Conservation (phyloP, 352 stramenopile genomes). For the Phytophthora lateralis region DNA sequence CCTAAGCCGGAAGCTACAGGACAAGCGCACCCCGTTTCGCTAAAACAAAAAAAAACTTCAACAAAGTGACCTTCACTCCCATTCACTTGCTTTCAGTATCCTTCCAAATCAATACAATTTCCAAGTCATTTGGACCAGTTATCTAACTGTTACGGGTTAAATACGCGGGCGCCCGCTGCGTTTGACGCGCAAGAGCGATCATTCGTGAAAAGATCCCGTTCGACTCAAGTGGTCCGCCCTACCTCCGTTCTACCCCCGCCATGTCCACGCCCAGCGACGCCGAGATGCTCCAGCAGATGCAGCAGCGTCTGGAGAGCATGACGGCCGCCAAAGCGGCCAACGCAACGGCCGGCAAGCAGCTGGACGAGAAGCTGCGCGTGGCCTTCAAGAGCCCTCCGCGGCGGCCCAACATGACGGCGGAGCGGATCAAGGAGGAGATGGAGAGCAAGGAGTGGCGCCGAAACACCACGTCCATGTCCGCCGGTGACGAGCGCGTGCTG, state of each 20-base stretch:
- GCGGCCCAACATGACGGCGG: slow-evolving; percentile 56
- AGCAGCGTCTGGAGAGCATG: slow-evolving; percentile 48
- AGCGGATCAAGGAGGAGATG: slow-evolving; percentile 64
- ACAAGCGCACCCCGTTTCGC: slow-evolving; percentile 42
- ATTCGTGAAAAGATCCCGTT: slow-evolving; percentile 39
- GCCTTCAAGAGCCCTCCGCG: slow-evolving; percentile 74
- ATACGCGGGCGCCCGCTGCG: slow-evolving; percentile 2
- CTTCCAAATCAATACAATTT: background rate
- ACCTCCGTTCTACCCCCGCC: slow-evolving; percentile 5
- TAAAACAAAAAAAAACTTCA: slow-evolving; percentile 28
- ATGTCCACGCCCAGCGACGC: slow-evolving; percentile 46
- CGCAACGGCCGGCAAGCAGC: slow-evolving; percentile 58
- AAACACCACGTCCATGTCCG: slow-evolving; percentile 76
- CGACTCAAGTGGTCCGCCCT: slow-evolving; percentile 12
- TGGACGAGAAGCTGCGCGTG: slow-evolving; percentile 76
- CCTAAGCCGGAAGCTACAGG: slow-evolving; percentile 24
- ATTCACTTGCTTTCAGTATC: background rate
- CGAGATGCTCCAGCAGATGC: slow-evolving; percentile 60
- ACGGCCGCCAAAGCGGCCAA: slow-evolving; percentile 51
- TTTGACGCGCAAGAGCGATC: slow-evolving; percentile 17
- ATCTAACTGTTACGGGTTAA: background rate
- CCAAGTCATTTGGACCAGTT: background rate
- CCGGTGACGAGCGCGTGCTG: slow-evolving; percentile 73
- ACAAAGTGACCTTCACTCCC: slow-evolving; percentile 27
- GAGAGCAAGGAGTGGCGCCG: slow-evolving; percentile 59